Percentiles rank a stretch among this genome's conserved stretches.
phyloP scores from a whole-genome alignment of 1,139 yeast genomes.

The Arxiozyma slooffiae region DNA sequence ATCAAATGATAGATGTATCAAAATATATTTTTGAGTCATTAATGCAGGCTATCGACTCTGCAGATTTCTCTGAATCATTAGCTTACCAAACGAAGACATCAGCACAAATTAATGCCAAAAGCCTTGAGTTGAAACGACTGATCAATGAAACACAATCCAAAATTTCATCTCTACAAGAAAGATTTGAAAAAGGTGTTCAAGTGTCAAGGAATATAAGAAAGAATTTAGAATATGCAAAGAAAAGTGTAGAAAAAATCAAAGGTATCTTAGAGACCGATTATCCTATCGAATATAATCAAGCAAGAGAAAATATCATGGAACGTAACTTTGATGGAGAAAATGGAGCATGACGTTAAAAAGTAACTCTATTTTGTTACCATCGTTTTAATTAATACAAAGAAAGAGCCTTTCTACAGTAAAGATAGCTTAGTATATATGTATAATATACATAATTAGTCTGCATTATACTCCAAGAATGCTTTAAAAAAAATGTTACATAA shows the following conservation, averaged over 20 bases:
- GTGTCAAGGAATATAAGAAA: constrained; percentile 15
- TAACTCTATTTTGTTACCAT: neutral
- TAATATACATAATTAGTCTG: neutral
- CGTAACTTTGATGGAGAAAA: constrained; percentile 14
- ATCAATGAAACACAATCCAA: constrained; percentile 17
- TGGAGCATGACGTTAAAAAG: neutral
- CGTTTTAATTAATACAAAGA: too few relatives aligned
- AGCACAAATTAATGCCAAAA: constrained; percentile 26
- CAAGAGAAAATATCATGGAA: constrained; percentile 25
- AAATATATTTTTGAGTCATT: constrained; percentile 26
- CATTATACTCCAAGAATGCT: neutral
- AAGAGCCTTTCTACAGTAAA: neutral
- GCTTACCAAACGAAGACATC: constrained; percentile 29
- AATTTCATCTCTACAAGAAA: constrained; percentile 12
- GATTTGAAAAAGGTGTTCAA: constrained; percentile 19
- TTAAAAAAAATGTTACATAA: neutral
- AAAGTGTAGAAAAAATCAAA: constrained; percentile 17
- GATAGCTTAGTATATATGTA: neutral
- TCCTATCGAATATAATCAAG: constrained; percentile 29
- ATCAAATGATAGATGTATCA: constrained; percentile 26
- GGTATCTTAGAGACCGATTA: constrained; percentile 17
- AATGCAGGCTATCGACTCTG: constrained; percentile 21
- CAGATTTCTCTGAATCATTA: constrained; percentile 27
- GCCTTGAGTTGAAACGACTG: constrained; percentile 24
- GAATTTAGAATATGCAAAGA: constrained; percentile 16